Evolutionary conservation across 2,329 filamentous ascomycete genomes (phyloP).

Genomic region (Phyllosticta capitalensis): DNA sequence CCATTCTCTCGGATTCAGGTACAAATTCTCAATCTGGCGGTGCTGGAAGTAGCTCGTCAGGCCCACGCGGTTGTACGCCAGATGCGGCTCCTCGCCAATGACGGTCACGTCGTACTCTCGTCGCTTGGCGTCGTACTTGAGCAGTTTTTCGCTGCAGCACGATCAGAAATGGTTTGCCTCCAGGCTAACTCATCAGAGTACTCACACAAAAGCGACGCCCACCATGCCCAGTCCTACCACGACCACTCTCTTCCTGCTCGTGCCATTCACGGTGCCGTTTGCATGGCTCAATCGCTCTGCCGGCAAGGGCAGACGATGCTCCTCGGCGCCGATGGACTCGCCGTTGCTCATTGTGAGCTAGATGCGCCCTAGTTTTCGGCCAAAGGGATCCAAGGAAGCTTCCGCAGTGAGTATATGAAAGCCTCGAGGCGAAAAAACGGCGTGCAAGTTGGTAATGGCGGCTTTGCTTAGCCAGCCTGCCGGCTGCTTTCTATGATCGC

Average conservation of each 20-base stretch:
- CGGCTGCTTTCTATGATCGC: too few species aligned
- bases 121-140: conserved; percentile 70
- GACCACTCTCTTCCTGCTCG: conserved; percentile 57
- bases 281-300: conserved; percentile 25
- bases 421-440: too few species aligned
- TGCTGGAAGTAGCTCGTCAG: conserved; percentile 85
- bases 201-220: conserved; percentile 77
- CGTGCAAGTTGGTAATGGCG: too few species aligned
- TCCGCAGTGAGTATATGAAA: too few species aligned
- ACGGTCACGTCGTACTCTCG: conserved; percentile 74
- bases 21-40: conserved; percentile 75
- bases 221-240: conserved; percentile 91
- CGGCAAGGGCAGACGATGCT: conserved; percentile 36
- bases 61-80: conserved; percentile 86
- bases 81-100: conserved; percentile 76
- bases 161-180: background rate
- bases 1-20: conserved; percentile 78
- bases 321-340: conserved; percentile 38
- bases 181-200: too few species aligned
- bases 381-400: too few species aligned
- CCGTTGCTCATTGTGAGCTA: conserved; percentile 30
- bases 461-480: too few species aligned
- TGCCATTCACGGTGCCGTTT: conserved; percentile 22
- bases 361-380: too few species aligned
- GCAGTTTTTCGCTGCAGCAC: conserved; percentile 63